Conservation (phyloP, 306 rosid genomes). For the Rubus parviflorus region DNA sequence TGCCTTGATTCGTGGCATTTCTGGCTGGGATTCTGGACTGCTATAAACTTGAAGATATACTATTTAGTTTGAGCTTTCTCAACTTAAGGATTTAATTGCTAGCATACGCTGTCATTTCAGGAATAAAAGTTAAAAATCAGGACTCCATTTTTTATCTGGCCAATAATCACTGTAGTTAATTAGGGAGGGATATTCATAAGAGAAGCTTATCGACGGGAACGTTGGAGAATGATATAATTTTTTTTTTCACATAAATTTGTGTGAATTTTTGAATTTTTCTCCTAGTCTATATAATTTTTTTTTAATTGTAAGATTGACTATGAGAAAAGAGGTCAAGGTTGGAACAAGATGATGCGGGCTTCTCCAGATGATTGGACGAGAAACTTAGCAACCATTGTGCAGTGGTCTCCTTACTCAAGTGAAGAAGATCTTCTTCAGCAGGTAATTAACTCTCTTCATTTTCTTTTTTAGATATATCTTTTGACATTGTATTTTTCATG, state of each 20-base stretch:
- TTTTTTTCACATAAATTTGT: not conserved
- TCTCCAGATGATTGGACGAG: constrained; percentile 62
- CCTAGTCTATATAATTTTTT: not conserved
- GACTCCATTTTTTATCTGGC: not conserved
- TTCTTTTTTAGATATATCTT: not conserved
- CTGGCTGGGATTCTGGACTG: not conserved
- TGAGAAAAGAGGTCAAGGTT: constrained; percentile 48
- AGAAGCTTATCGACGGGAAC: not conserved
- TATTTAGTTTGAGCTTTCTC: not conserved
- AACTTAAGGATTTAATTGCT: not conserved
- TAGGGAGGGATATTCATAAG: not conserved
- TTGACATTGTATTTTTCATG: not conserved
- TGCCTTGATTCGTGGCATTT: not conserved
- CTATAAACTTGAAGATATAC: not conserved
- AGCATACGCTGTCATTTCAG: not conserved
- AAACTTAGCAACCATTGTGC: constrained; percentile 65
- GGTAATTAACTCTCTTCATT: constrained; percentile 24
- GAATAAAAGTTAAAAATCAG: not conserved
- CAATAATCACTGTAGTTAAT: not conserved
- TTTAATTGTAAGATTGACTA: constrained; percentile 68
- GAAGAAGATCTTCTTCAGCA: constrained; percentile 79
- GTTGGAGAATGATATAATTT: not conserved
- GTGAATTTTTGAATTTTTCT: not conserved
- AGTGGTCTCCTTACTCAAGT: constrained; percentile 82
- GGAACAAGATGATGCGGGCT: constrained; percentile 59